Percentiles rank a stretch among this genome's conserved stretches.
Conservation (phyloP, 2,329 filamentous ascomycete species). For the Annulohypoxylon truncatum region DNA sequence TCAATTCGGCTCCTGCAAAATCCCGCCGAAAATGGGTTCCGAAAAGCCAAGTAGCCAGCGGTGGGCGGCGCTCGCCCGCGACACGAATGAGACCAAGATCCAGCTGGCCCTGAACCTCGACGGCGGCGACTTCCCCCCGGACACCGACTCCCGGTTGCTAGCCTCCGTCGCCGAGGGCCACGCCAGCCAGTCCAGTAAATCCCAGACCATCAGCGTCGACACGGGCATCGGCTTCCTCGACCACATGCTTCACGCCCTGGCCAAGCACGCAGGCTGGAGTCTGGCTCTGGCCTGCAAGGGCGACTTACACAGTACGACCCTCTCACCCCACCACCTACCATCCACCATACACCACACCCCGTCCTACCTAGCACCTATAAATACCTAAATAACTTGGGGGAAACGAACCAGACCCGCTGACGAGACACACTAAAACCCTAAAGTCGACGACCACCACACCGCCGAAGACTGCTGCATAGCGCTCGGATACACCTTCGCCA, state of each 20-base stretch:
- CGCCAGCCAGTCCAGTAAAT: slow-evolving; percentile 84
- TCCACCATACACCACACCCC: neutral
- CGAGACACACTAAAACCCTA: neutral
- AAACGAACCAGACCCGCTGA: slow-evolving; percentile 26
- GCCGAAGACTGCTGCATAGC: slow-evolving; percentile 95
- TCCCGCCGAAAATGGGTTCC: slow-evolving; percentile 45
- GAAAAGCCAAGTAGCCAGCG: slow-evolving; percentile 60
- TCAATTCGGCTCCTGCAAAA: neutral
- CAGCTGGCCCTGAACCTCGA: slow-evolving; percentile 92
- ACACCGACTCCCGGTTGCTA: slow-evolving; percentile 69
- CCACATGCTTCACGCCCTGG: slow-evolving; percentile 97
- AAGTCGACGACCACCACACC: slow-evolving; percentile 98
- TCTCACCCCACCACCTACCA: neutral
- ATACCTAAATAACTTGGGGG: slow-evolving; percentile 3
- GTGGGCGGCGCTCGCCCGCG: slow-evolving; percentile 82
- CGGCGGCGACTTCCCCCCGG: slow-evolving; percentile 79
- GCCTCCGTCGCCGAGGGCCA: slow-evolving; percentile 70
- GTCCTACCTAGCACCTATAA: too few relatives aligned
- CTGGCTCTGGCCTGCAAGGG: slow-evolving; percentile 84
- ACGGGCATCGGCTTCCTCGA: slow-evolving; percentile 98
- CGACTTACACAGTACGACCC: slow-evolving; percentile 83
- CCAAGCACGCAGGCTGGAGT: slow-evolving; percentile 97
- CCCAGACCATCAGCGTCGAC: slow-evolving; percentile 86
- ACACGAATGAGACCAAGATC: slow-evolving; percentile 99
- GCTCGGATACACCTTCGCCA: slow-evolving; percentile 85